phyloP scores from a whole-genome alignment of 306 rosid species.

The Cicer judaicum region DNA sequence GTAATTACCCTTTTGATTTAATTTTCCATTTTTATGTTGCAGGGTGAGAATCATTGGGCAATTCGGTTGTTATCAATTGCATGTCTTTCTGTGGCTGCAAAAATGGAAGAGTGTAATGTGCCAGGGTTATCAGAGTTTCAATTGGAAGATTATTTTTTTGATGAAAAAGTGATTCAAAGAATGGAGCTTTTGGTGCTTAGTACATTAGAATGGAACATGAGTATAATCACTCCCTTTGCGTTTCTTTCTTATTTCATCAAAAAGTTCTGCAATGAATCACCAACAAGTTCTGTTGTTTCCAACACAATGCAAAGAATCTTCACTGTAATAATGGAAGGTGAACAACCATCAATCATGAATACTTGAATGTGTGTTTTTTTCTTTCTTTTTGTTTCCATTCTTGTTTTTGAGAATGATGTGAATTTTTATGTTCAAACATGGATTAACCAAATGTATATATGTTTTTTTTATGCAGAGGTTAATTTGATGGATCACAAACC shows the following conservation, averaged over 20 bases:
- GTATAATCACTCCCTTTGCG: conserved; percentile 64
- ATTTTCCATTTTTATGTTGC: conserved; percentile 41
- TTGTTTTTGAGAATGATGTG: not conserved
- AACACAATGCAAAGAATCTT: conserved; percentile 55
- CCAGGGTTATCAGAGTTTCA: conserved; percentile 62
- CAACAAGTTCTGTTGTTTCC: conserved; percentile 45
- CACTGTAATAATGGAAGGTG: conserved; percentile 67
- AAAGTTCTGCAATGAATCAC: conserved; percentile 55
- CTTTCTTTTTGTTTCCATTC: not conserved
- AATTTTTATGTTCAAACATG: conserved; percentile 5
- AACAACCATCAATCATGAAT: not conserved
- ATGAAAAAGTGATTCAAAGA: conserved; percentile 56
- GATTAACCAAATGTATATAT: conserved; percentile 23
- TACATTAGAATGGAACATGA: conserved; percentile 78
- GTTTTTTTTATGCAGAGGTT: conserved; percentile 57
- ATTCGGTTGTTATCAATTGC: conserved; percentile 70
- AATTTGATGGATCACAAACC: conserved; percentile 67
- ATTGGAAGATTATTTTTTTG: conserved; percentile 57
- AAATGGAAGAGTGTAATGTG: conserved; percentile 71
- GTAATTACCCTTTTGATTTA: conserved; percentile 32
- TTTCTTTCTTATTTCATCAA: conserved; percentile 68
- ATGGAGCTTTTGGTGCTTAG: conserved; percentile 84
- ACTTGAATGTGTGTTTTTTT: not conserved
- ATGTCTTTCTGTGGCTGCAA: conserved; percentile 79
- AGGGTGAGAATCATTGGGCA: conserved; percentile 74